Conservation (phyloP, 129 eudicot genomes). For the Arctium lappa region DNA sequence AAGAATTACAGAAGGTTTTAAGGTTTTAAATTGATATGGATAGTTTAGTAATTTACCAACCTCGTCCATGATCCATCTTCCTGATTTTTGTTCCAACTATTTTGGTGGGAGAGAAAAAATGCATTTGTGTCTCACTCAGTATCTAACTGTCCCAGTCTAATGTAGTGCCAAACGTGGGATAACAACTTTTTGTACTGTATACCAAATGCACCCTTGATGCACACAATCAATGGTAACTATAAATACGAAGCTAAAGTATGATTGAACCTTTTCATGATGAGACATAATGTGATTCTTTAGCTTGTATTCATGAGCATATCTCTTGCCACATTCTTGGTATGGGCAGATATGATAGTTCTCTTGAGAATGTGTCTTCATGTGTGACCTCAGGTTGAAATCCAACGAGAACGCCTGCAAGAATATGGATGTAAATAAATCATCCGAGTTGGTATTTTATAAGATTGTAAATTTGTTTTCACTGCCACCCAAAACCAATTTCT, state of each 20-base stretch:
- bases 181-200: neutral
- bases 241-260: neutral
- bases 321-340: constrained; percentile 87
- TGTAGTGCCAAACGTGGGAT: neutral
- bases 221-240: neutral
- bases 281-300: constrained; percentile 81
- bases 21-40: too few relatives aligned
- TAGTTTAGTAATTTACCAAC: too few relatives aligned
- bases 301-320: constrained; percentile 97
- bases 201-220: neutral
- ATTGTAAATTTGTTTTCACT: neutral
- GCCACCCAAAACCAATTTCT: neutral
- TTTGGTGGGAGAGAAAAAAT: too few relatives aligned
- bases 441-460: neutral
- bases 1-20: too few relatives aligned
- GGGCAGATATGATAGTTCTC: constrained; percentile 94
- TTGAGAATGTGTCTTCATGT: constrained; percentile 97
- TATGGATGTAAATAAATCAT: neutral
- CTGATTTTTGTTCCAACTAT: too few relatives aligned
- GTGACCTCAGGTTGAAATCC: constrained; percentile 91
- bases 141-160: neutral
- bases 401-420: constrained; percentile 88
- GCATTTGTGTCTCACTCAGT: too few relatives aligned
- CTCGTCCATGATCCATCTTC: too few relatives aligned
- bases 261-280: constrained; percentile 85